Percentiles rank a stretch among this genome's conserved stretches.
These are phyloP conservation scores for Tillandsia leiboldiana DNA, from an alignment of 176 grass and related monocot species.

Conservation along the genomic window DNA sequence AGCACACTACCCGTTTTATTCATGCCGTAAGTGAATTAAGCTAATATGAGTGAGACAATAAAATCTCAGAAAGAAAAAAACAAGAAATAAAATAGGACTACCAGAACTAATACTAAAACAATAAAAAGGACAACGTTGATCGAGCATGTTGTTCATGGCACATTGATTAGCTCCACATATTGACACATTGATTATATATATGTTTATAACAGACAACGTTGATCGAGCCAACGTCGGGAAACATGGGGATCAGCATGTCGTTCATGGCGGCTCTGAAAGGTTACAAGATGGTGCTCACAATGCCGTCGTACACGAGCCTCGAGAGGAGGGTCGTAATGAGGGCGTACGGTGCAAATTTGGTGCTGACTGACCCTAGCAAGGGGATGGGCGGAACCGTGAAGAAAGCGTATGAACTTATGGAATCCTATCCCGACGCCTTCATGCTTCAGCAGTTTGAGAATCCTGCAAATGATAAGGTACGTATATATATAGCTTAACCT, in stretches of 20 bases:
- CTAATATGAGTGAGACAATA: too few relatives aligned
- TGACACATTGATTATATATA: neutral
- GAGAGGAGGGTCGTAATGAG: constrained; percentile 84
- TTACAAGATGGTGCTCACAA: constrained; percentile 77
- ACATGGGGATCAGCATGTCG: constrained; percentile 72
- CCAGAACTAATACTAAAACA: too few relatives aligned
- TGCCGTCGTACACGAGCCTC: constrained; percentile 93
- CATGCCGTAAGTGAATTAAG: too few relatives aligned
- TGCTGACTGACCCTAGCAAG: constrained; percentile 71
- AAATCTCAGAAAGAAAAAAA: too few relatives aligned
- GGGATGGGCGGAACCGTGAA: constrained; percentile 96
- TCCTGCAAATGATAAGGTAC: constrained; percentile 84
- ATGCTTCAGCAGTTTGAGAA: constrained; percentile 97
- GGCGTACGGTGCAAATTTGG: constrained; percentile 56
- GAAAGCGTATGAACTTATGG: constrained; percentile 62
- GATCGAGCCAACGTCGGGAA: constrained; percentile 86
- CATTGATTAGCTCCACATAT: neutral
- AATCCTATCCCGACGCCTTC: constrained; percentile 56
- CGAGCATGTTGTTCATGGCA: too few relatives aligned
- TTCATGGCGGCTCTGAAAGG: constrained; percentile 78
- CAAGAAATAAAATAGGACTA: too few relatives aligned
- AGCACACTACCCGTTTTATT: too few relatives aligned
- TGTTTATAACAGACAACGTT: constrained; percentile 51
- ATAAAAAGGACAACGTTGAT: too few relatives aligned
- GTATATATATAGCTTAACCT: neutral